Conservation (phyloP, 2,329 filamentous ascomycete genomes). For the Mycosphaerella sp. region DNA sequence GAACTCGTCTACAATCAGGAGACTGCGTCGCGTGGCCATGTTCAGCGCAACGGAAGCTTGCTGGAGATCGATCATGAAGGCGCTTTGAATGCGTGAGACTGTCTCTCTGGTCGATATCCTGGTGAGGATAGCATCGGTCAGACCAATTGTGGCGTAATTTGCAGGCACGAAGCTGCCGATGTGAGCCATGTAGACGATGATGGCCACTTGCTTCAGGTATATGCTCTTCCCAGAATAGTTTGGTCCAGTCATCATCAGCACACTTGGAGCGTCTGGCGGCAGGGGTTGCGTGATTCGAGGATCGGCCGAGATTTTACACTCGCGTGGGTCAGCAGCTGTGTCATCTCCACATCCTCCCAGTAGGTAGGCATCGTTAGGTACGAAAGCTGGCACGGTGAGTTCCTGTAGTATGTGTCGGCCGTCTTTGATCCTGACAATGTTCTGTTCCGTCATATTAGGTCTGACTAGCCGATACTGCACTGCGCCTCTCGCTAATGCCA, state of each 20-base stretch:
- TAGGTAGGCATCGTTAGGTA: slow-evolving; percentile 74
- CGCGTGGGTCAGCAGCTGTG: slow-evolving; percentile 8
- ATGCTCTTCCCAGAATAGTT: slow-evolving; percentile 97
- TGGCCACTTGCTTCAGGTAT: slow-evolving; percentile 85
- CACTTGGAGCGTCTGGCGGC: slow-evolving; percentile 47
- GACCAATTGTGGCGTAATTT: slow-evolving; percentile 64
- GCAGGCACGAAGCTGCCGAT: slow-evolving; percentile 90
- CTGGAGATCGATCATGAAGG: slow-evolving; percentile 77
- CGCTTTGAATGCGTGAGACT: slow-evolving; percentile 58
- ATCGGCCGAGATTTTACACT: slow-evolving; percentile 1
- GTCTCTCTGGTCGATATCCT: slow-evolving; percentile 70
- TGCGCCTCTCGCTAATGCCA: slow-evolving; percentile 74
- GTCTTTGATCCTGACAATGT: slow-evolving; percentile 64
- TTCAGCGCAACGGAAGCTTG: slow-evolving; percentile 73
- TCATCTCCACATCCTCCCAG: slow-evolving; percentile 49
- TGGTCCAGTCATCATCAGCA: slow-evolving; percentile 79
- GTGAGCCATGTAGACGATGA: slow-evolving; percentile 89
- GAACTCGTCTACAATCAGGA: slow-evolving; percentile 92
- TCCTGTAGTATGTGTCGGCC: slow-evolving; percentile 87
- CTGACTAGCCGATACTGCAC: slow-evolving; percentile 63
- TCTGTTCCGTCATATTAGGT: slow-evolving; percentile 63
- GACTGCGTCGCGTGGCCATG: slow-evolving; percentile 65
- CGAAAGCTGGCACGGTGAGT: slow-evolving; percentile 68
- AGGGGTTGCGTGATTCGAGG: slow-evolving; percentile 1
- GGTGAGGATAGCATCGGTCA: slow-evolving; percentile 90